These are phyloP conservation scores for Kuraishia borneana DNA, from an alignment of 805 yeast genomes.

Conservation along the genomic window DNA sequence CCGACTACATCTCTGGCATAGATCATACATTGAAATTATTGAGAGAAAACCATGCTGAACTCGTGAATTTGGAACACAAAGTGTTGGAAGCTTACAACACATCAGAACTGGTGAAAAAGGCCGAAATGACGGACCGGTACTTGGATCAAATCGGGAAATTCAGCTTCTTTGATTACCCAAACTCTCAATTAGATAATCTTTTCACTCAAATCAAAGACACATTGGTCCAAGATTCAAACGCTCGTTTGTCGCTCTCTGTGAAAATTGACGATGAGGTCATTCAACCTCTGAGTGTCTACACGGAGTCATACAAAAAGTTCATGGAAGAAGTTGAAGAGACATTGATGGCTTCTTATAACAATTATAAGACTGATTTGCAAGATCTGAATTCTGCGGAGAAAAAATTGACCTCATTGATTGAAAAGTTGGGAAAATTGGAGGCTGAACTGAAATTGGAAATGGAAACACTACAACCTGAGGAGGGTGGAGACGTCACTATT, in stretches of 20 bases:
- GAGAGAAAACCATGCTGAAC: constrained; percentile 3
- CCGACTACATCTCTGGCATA: constrained; percentile 6
- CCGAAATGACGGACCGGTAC: not conserved
- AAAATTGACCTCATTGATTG: not conserved
- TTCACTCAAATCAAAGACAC: not conserved
- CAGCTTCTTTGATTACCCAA: not conserved
- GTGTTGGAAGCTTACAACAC: not conserved
- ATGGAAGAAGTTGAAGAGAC: not conserved
- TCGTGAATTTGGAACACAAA: constrained; percentile 4
- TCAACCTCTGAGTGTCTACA: not conserved
- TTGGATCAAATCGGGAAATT: not conserved
- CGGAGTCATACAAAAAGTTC: not conserved
- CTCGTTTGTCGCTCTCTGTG: not conserved
- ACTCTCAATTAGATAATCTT: not conserved
- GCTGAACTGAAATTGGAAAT: not conserved
- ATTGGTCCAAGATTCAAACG: not conserved
- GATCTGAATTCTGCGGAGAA: not conserved
- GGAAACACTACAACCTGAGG: not conserved
- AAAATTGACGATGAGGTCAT: not conserved
- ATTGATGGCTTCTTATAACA: not conserved
- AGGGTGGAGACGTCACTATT: not conserved
- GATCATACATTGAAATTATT: constrained; percentile 4
- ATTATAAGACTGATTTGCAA: not conserved
- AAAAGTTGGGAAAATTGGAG: not conserved
- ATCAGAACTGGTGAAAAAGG: not conserved